Evolutionary conservation across 495 filamentous ascomycete genomes (phyloP).

Genomic region (Mytilinidion resinicola): DNA sequence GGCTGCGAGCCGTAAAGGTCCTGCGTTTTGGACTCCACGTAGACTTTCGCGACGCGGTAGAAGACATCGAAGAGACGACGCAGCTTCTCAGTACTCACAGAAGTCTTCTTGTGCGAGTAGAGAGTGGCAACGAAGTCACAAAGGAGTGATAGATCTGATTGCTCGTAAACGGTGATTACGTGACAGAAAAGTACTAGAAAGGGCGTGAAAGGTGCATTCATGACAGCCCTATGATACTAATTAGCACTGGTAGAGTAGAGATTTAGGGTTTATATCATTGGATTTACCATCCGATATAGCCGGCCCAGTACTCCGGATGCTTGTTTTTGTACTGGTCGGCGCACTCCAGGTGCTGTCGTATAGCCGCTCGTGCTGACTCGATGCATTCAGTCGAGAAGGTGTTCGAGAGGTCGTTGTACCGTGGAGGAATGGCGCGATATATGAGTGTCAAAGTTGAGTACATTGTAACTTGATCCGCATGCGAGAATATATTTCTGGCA

Average conservation of each 20-base stretch:
- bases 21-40: constrained; percentile 53
- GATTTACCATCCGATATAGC: constrained; percentile 61
- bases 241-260: background rate
- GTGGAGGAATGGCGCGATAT: constrained; percentile 55
- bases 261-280: background rate
- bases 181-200: constrained; percentile 68
- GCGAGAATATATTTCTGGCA: constrained; percentile 39
- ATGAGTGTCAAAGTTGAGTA: constrained; percentile 51
- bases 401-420: constrained; percentile 19
- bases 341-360: constrained; percentile 48
- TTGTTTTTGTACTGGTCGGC: constrained; percentile 44
- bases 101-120: constrained; percentile 44
- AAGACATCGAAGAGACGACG: constrained; percentile 57
- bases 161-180: constrained; percentile 45
- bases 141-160: constrained; percentile 46
- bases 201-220: constrained; percentile 61
- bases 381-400: constrained; percentile 57
- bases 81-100: constrained; percentile 53
- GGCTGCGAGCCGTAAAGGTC: constrained; percentile 27
- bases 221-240: constrained; percentile 47
- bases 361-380: constrained; percentile 49
- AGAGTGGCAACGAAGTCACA: constrained; percentile 54
- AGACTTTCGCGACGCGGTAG: constrained; percentile 54
- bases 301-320: constrained; percentile 40
- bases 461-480: constrained; percentile 51